Base-by-base conservation (phyloP, 495 filamentous ascomycete species). In the Thermothielavioides terrestris region DNA sequence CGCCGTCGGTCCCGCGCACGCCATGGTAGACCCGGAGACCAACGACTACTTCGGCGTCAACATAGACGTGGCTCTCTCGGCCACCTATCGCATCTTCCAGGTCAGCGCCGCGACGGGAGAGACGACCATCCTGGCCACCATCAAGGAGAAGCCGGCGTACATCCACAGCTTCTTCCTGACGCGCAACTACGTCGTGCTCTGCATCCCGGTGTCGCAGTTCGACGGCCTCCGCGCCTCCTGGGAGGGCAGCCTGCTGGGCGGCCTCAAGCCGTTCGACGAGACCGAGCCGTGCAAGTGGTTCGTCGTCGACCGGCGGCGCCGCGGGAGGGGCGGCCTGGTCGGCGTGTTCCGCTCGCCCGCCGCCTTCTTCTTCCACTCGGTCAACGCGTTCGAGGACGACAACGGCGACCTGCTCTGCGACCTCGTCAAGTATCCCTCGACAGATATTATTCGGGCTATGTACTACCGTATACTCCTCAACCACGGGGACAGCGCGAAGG, bases 41-140 rank as follows among this genome's bases (percentile, higher is more conserved):
- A 86, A 87, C 2, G 85, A 89, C 52, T 60, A 85, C n/a, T 87
- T 76, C 69, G 90, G 89, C 59, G 88, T 75, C 68, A 90, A 90
- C 59, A 76, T 88, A 28, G 77, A 74, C 0, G n/a, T n/a, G n/a
- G n/a, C n/a, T n/a, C n/a, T n/a, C 25, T 68, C 35, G 69, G 66
- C 23, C 57, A 50, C 8, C 22, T 92, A 89, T 54, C 79, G 82
- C 2, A 58, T 89, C 23, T 90, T 89, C 61, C 60, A 66, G 4
- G 75, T 80, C 12, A 80, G 70, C 6, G 75, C 76, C 0, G 57
- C 74, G 0, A 84, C 76, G 0, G 85, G 82, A 0, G 65, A 80
- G 38, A 87, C 84, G 0, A 70, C 77, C 2, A 84, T 92, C 28
- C 73, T 92, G 0, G 86, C 85, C 3, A 80, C 78, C 0, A 80